phyloP scores from a whole-genome alignment of 2,329 filamentous ascomycete species.

The Ceratocystiopsis brevicomis region DNA sequence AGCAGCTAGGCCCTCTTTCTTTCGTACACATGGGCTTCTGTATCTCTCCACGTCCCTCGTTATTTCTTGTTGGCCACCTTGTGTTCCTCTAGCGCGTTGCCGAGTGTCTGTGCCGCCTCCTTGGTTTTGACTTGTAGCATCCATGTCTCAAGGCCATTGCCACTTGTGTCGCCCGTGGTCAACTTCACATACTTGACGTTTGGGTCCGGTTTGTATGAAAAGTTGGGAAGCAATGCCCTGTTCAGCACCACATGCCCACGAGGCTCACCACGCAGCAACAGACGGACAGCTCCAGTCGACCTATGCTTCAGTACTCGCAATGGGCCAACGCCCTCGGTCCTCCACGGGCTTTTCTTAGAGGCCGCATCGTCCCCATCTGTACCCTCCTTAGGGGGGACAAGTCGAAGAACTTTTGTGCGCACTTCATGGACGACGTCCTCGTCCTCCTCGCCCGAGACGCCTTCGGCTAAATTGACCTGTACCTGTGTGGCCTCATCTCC shows the following conservation, averaged over 20 bases:
- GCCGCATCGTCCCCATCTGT: conserved; percentile 26
- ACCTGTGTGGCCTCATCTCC: conserved; percentile 43
- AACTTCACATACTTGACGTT: conserved; percentile 40
- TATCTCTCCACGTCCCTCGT: not conserved
- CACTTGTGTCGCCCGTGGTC: conserved; percentile 35
- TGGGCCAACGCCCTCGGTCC: conserved; percentile 49
- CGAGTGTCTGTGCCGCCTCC: conserved; percentile 35
- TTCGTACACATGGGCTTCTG: too few relatives aligned
- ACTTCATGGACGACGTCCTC: conserved; percentile 54
- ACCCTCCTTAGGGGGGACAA: conserved; percentile 26
- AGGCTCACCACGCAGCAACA: conserved; percentile 58
- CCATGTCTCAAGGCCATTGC: conserved; percentile 47
- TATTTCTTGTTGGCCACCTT: conserved; percentile 38
- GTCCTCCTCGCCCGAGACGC: conserved; percentile 50
- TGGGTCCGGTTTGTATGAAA: conserved; percentile 40
- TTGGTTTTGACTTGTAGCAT: conserved; percentile 51
- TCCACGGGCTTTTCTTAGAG: conserved; percentile 37
- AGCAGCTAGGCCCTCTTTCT: too few relatives aligned
- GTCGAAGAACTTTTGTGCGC: conserved; percentile 50
- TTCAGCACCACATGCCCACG: conserved; percentile 59
- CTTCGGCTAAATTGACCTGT: conserved; percentile 50
- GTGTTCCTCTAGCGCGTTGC: conserved; percentile 30
- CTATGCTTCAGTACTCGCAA: conserved; percentile 59
- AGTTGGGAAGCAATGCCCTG: conserved; percentile 39
- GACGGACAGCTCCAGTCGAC: conserved; percentile 42